Percentiles rank a stretch among this genome's conserved stretches.
phyloP scores from a whole-genome alignment of 257 asterid genomes.

The Ligustrum vulgare region DNA sequence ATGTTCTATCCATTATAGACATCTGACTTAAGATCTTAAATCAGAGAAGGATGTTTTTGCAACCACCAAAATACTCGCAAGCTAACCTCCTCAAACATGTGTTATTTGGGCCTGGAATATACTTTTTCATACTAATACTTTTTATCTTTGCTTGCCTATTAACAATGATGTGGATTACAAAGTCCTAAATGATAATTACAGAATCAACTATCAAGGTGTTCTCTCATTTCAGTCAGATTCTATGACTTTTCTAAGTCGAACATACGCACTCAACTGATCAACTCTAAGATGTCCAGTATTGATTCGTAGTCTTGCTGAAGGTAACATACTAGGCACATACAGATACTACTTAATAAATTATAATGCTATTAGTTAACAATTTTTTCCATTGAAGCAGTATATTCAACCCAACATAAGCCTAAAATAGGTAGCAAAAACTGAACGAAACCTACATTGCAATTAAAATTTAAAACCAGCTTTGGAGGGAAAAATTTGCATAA shows the following conservation, averaged over 20 bases:
- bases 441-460: too few species aligned
- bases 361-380: background rate
- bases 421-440: too few species aligned
- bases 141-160: background rate
- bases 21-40: background rate
- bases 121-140: background rate
- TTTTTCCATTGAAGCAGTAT: background rate
- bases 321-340: too few species aligned
- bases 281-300: background rate
- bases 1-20: background rate
- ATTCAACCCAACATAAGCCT: background rate
- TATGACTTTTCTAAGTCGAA: too few species aligned
- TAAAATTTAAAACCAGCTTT: too few species aligned
- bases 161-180: background rate
- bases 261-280: background rate
- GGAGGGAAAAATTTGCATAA: too few species aligned
- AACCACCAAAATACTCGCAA: background rate
- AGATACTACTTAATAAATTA: too few species aligned
- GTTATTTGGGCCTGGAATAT: background rate
- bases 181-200: background rate
- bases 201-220: background rate
- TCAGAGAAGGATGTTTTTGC: background rate
- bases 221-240: background rate
- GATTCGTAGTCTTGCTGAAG: too few species aligned
- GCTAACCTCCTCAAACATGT: background rate